Evolutionary conservation across 805 yeast species (phyloP), one percentile per base, ranked within the genome.

Genomic region (Kodamaea laetipori): DNA sequence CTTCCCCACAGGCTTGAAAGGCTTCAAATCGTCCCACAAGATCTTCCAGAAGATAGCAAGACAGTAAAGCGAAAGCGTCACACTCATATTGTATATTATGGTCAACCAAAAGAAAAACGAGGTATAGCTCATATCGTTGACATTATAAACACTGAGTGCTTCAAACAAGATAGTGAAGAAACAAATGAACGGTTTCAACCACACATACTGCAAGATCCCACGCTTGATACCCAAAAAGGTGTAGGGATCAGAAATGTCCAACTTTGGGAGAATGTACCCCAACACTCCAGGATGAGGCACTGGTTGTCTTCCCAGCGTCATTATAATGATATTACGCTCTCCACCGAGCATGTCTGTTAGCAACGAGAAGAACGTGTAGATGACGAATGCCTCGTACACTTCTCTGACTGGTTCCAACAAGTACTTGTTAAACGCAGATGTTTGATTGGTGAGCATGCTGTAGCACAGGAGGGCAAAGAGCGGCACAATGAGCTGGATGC

Each of bases 21-120:
- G 86, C 41, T 69, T 75, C 52, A 94, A 72, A 54, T 90, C 97
- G 2, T 58, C 60, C 66, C 86, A 82, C n/a, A 94, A 70, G 52
- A 95, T 87, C 58, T 81, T 84, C 99, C 99, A 94, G 62, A 94
- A 94, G 39, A 90, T 67, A 0, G 96, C 97, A 50, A 94, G 66
- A 44, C 86, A 81, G 60, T 90, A 94, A 13, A 94, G 67, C 10
- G 97, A 89, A 24, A 86, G 57, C 1, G 95, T 79, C 9, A 90
- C 96, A 44, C 90, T 81, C 26, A 81, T 45, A 57, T 94, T 94
- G 65, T 94, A 94, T 2, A 83, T 50, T 3, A 88, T 48, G 7
- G 82, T 83, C 28, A 83, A 63, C 81, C 94, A 77, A 37, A 87
- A 61, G 53, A 80, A 79, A 5, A 81, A 63, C 11, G 84, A 77